Evolutionary conservation across 495 filamentous ascomycete species (phyloP), one percentile per base, ranked within the genome.

Genomic region (Darksidea phi): DNA sequence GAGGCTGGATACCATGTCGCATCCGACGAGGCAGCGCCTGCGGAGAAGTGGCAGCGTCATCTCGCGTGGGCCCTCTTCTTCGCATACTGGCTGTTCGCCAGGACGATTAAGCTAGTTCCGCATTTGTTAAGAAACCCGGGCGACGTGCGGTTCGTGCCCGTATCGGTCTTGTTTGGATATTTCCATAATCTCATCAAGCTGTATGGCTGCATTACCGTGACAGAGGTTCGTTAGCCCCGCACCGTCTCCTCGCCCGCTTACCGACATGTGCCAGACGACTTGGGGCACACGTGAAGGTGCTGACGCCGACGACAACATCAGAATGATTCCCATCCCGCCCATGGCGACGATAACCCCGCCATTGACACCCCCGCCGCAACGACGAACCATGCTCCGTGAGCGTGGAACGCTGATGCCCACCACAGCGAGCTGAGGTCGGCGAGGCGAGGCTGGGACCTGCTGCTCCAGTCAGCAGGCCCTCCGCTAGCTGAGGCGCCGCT

Each of bases 251-350:
- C 24, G 24, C 17, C 53, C 34, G 17, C 17, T 32, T 25, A 28
- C 18, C 51, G 48, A 48, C 48, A 24, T 24, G 34, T 45, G 36
- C 28, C 67, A 85, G 84, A 88, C 85, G 25, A 85, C 85, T 5
- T 88, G 85, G 85, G 85, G 85, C 49, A 87, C 83, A 62, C 80
- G 85, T 57, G 82, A 81, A 41, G 84, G 86, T 54, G 85, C 84
- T 51, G 85, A 88, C 67, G 73, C 79, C 47, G 82, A 87, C 75
- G 81, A 68, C 41, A 61, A 68, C 36, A 20, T 68, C 34, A 52
- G 66, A 37, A 64, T 68, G 66, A 56, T 68, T 1, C 66, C 60
- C 4, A 66, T 66, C 45, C 57, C 63, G 34, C 12, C 17, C 12
- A 49, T 38, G 56, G 20, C 48, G 23, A 26, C 41, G 6, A 60